Percentiles rank a stretch among this genome's conserved stretches.
Conservation (phyloP, 441 rosid species). For the Jatropha podagrica region DNA sequence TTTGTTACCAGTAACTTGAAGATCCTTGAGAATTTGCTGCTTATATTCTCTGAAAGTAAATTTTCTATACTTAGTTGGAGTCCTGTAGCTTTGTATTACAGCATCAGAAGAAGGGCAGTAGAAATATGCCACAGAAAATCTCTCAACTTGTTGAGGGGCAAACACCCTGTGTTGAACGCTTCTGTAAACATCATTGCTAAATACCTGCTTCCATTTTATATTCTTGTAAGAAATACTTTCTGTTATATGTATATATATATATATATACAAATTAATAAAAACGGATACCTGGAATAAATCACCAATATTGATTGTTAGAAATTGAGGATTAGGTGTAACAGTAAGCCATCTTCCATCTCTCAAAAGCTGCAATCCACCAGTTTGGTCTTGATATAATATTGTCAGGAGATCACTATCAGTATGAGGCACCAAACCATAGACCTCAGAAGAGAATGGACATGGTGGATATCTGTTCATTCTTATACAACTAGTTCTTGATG, state of each 20-base stretch:
- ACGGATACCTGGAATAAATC: slow-evolving; percentile 49
- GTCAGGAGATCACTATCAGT: slow-evolving; percentile 61
- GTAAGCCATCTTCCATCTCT: slow-evolving; percentile 49
- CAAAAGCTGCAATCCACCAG: slow-evolving; percentile 53
- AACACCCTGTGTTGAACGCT: slow-evolving; percentile 62
- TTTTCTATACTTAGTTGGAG: slow-evolving; percentile 45
- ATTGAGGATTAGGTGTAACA: slow-evolving; percentile 44
- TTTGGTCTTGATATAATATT: slow-evolving; percentile 49
- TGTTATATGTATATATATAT: no score
- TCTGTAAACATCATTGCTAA: slow-evolving; percentile 61
- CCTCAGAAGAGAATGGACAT: slow-evolving; percentile 40
- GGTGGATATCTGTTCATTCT: slow-evolving; percentile 52
- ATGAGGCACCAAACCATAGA: slow-evolving; percentile 52
- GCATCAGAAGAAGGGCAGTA: slow-evolving; percentile 52
- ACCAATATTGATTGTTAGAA: slow-evolving; percentile 56
- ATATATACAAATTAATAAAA: no score
- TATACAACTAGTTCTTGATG: slow-evolving; percentile 42
- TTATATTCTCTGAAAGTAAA: slow-evolving; percentile 57
- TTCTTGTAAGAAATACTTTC: no score
- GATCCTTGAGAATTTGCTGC: slow-evolving; percentile 50
- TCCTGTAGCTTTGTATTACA: slow-evolving; percentile 36
- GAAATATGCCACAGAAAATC: slow-evolving; percentile 60
- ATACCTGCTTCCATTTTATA: slow-evolving; percentile 37
- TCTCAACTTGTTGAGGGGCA: slow-evolving; percentile 44
- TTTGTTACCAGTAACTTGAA: slow-evolving; percentile 59